These are phyloP conservation scores for Nicotiana rustica DNA, from an alignment of 305 asterid genomes.

Conservation along the genomic window DNA sequence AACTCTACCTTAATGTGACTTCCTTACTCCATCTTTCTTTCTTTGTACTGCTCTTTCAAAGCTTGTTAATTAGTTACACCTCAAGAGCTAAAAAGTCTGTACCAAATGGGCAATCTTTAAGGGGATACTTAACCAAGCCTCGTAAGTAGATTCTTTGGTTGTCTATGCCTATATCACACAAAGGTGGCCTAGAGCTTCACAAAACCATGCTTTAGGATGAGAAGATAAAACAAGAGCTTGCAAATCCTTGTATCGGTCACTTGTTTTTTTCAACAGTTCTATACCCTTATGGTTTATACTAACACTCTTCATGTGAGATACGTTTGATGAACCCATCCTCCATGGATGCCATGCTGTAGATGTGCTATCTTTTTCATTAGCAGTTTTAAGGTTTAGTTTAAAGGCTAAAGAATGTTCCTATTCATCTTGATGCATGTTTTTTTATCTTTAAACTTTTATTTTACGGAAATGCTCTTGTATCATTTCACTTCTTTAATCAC, in stretches of 20 bases:
- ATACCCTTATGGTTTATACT: background rate
- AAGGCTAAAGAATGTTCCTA: background rate
- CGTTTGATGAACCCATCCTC: background rate
- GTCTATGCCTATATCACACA: background rate
- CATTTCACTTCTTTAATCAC: slow-evolving; percentile 26
- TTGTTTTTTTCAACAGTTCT: background rate
- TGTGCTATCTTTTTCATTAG: background rate
- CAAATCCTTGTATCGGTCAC: background rate
- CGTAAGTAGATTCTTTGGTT: slow-evolving; percentile 5
- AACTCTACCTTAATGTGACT: slow-evolving; percentile 1
- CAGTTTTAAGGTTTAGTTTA: slow-evolving; percentile 1
- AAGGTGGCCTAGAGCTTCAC: background rate
- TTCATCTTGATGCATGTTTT: background rate
- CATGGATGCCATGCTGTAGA: background rate
- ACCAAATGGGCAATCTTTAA: slow-evolving; percentile 24
- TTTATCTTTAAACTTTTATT: background rate
- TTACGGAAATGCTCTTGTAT: slow-evolving; percentile 17
- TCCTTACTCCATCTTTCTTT: slow-evolving; percentile 3
- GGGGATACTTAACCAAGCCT: slow-evolving; percentile 1
- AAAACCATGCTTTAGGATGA: slow-evolving; percentile 14
- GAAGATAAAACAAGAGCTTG: slow-evolving; percentile 24
- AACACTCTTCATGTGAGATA: slow-evolving; percentile 23
- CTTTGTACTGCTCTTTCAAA: background rate
- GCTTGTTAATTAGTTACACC: background rate
- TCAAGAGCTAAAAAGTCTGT: background rate